phyloP scores from a whole-genome alignment of 2,329 filamentous ascomycete genomes.

The Ascochyta koolunga region DNA sequence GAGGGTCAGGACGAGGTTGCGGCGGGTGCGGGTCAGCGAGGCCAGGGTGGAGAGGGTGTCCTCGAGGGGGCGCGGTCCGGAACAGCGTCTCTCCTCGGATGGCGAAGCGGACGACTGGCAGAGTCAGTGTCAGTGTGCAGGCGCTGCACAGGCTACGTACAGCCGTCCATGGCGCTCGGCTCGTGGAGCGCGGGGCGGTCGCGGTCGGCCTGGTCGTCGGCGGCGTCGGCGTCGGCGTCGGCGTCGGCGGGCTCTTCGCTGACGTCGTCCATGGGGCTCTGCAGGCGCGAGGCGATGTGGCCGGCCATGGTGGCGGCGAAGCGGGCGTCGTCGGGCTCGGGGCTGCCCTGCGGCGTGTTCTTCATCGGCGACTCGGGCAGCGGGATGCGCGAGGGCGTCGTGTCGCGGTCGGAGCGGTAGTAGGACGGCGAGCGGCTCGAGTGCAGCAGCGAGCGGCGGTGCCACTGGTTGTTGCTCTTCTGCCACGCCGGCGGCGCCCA shows the following conservation, averaged over 20 bases:
- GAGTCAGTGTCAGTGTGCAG: constrained; percentile 22
- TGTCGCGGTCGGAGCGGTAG: constrained; percentile 59
- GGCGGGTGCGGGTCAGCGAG: constrained; percentile 71
- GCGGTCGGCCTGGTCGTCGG: too few species aligned
- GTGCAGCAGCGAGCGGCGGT: constrained; percentile 54
- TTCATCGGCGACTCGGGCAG: constrained; percentile 66
- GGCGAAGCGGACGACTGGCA: constrained; percentile 82
- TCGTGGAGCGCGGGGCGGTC: too few species aligned
- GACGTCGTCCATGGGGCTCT: constrained; percentile 39
- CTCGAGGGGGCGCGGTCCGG: constrained; percentile 82
- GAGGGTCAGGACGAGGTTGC: constrained; percentile 68
- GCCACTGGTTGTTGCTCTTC: constrained; percentile 64
- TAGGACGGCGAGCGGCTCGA: constrained; percentile 64
- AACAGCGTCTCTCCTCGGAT: constrained; percentile 88
- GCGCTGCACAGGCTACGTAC: constrained; percentile 31
- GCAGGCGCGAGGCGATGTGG: constrained; percentile 45
- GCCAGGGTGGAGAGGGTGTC: constrained; percentile 69
- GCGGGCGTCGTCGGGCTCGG: constrained; percentile 49
- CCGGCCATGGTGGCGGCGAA: constrained; percentile 32
- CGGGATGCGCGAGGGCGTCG: constrained; percentile 63
- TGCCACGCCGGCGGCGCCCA: constrained; percentile 72
- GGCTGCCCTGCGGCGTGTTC: constrained; percentile 61
- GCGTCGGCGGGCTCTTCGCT: constrained; percentile 29
- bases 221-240: constrained; percentile 18
- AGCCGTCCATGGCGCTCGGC: constrained; percentile 38